Evolutionary conservation across 2,329 filamentous ascomycete species (phyloP), one percentile per base, ranked within the genome.

Genomic region (Aspergillus fischeri): DNA sequence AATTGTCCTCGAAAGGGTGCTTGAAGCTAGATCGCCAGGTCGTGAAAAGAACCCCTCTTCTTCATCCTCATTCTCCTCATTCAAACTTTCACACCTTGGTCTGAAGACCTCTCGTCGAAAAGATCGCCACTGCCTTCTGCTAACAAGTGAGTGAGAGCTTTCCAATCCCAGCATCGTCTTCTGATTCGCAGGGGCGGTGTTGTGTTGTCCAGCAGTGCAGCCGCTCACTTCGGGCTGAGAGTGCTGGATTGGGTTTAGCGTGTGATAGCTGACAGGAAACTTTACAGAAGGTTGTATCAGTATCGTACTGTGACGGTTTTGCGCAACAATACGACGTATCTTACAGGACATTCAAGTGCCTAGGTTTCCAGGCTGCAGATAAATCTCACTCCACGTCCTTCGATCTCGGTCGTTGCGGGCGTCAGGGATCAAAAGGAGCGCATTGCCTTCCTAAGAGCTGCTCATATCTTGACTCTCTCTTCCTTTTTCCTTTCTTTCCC

Each of bases 181-280:
- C 42, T 59, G 54, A 59, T 55, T 60, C 44, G 57, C 44, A 55
- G 54, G 3, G 20, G 44, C 2, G 20, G 10, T 47, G 21, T 27
- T 47, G 44, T 49, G 42, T 38, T 51, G 49, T 58, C 45, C 53
- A 45, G 35, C 42, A 53, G 21, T 56, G 60, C 56, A 59, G 53
- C 54, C 60, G 56, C 60, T 56, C 56, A 60, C 51, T 51, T 56
- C 52, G 57, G 59, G 55, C 28, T 21, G 55, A 59, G 55, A 24
- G 52, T 52, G 59, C 58, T 54, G 38, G 45, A 14, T 28, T 38
- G 1, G 53, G 57, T 21, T 38, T 60, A 62, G 56, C 17, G 52
- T 38, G 60, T 63, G 58, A 59, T 57, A 24, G 60, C 54, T 60
- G 55, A 60, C 57, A 55, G 42, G 25, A 50, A 38, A 38, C 51